Evolutionary conservation across 148 eudicot species (phyloP).

Genomic region (Amaranthus cruentus): DNA sequence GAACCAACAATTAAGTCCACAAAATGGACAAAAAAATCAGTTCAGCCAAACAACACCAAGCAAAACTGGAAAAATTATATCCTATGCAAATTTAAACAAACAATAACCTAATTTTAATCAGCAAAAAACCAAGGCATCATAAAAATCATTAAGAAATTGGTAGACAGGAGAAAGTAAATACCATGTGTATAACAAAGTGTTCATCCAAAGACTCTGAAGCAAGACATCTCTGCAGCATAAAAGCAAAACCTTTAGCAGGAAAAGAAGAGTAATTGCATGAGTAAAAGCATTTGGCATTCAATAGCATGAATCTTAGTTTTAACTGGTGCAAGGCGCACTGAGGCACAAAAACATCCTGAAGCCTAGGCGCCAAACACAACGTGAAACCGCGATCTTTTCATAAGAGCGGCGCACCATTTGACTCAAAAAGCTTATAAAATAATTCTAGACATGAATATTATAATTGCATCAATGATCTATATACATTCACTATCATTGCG

Average conservation of each 20-base stretch:
- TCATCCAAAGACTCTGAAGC: conserved; percentile 83
- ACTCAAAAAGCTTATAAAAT: too few relatives aligned
- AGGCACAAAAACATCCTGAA: too few relatives aligned
- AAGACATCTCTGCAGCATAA: conserved; percentile 79
- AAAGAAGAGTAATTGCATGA: neutral
- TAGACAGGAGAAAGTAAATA: conserved; percentile 27
- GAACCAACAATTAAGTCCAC: neutral
- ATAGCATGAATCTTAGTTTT: neutral
- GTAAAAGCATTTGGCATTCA: conserved; percentile 17
- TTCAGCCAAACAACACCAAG: neutral
- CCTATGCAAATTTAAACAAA: neutral
- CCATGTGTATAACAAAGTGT: conserved; percentile 87
- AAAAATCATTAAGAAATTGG: neutral
- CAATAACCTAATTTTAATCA: neutral
- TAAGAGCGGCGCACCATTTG: too few relatives aligned
- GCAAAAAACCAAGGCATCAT: neutral
- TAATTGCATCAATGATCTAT: too few relatives aligned
- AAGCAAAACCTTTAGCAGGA: conserved; percentile 3
- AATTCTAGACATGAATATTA: too few relatives aligned
- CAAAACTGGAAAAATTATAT: neutral
- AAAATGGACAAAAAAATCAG: neutral
- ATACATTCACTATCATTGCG: too few relatives aligned
- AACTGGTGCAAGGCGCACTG: too few relatives aligned
- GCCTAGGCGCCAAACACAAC: too few relatives aligned
- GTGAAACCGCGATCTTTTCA: too few relatives aligned